phyloP scores from a whole-genome alignment of 768 basidiomycete genomes.

The Amanita jacksonii region DNA sequence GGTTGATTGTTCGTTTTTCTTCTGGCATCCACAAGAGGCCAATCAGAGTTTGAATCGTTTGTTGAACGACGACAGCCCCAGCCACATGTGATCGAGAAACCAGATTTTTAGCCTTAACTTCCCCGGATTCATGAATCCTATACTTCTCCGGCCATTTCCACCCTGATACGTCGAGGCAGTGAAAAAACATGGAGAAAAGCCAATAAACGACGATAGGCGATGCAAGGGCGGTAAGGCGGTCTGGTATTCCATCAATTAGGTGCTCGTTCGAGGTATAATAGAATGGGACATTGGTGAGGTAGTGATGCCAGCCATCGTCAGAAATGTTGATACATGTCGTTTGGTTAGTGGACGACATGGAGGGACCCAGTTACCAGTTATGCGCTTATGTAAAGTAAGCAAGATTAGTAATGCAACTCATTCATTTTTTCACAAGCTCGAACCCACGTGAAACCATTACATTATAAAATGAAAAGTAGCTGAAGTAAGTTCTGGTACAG shows the following conservation, averaged over 20 bases:
- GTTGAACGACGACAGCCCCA: conserved; percentile 77
- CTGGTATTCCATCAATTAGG: conserved; percentile 51
- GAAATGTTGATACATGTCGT: conserved; percentile 25
- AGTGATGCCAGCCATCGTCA: conserved; percentile 28
- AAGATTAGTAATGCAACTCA: no score
- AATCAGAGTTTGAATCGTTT: conserved; percentile 70
- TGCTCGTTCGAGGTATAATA: conserved; percentile 40
- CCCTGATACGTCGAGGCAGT: conserved; percentile 65
- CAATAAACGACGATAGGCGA: conserved; percentile 83
- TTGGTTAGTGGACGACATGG: conserved; percentile 24
- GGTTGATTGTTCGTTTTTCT: conserved; percentile 22
- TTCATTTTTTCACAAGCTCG: no score
- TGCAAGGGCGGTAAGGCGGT: conserved; percentile 60
- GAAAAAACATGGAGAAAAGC: conserved; percentile 71
- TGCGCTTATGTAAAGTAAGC: no score
- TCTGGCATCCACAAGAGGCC: conserved; percentile 62
- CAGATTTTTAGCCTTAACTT: conserved; percentile 66
- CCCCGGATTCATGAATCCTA: conserved; percentile 81
- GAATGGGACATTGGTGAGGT: conserved; percentile 34
- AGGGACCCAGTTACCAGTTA: not conserved
- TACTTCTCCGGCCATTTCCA: conserved; percentile 76
- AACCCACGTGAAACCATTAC: no score
- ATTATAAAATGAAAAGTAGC: no score
- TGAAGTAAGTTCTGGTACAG: no score
- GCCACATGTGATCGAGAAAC: conserved; percentile 67